Evolutionary conservation across 78 protist species (phyloP).

Genomic region (Thecamonas trahens): DNA sequence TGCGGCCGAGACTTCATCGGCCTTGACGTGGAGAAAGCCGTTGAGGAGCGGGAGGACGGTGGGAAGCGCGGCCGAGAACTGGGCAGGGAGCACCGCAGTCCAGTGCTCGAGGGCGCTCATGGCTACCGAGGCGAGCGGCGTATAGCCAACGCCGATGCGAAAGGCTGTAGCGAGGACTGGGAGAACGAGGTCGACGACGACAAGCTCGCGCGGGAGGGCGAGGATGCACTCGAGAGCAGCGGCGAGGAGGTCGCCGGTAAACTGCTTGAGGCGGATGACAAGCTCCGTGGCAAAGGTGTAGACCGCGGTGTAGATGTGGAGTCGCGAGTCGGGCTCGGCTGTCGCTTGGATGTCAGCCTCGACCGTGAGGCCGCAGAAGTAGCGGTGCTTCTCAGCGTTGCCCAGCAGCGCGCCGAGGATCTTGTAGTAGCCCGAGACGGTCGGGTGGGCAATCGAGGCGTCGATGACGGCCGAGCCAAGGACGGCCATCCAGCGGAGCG

Average conservation of each 20-base stretch:
- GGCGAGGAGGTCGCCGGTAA: constrained; percentile 55
- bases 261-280: constrained; percentile 12
- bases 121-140: constrained; percentile 45
- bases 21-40: constrained; percentile 29
- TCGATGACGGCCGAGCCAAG: neutral
- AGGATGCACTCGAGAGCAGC: constrained; percentile 35
- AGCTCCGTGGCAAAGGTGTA: neutral
- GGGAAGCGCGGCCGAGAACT: neutral
- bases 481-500: neutral
- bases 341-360: no score
- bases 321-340: no score
- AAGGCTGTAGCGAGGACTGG: constrained; percentile 34
- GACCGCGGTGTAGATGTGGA: neutral
- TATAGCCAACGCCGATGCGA: constrained; percentile 41
- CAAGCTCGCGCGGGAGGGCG: constrained; percentile 35
- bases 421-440: neutral
- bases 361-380: neutral
- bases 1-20: neutral
- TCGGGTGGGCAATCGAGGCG: neutral
- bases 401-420: neutral
- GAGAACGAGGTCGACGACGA: constrained; percentile 3
- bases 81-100: neutral
- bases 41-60: constrained; percentile 31
- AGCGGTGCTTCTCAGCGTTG: neutral
- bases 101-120: constrained; percentile 42